Evolutionary conservation across 495 filamentous ascomycete genomes (phyloP).

Genomic region (Penicillium alfredii): DNA sequence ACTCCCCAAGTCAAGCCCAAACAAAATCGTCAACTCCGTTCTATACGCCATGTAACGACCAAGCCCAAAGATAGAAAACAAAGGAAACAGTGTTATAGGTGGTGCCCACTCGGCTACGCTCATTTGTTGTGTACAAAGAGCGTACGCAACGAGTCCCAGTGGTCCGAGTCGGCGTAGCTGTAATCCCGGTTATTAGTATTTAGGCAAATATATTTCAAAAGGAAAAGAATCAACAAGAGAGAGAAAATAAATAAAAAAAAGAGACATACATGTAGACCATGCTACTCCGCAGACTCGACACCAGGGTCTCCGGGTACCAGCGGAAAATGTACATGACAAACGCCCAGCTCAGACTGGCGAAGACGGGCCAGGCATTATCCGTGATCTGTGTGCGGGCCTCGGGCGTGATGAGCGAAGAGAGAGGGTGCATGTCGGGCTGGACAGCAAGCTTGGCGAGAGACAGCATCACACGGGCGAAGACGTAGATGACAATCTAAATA

Average conservation of each 20-base stretch:
- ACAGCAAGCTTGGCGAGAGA: conserved; percentile 76
- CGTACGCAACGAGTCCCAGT: conserved; percentile 76
- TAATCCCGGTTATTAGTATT: no score
- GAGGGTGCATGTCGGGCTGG: conserved; percentile 50
- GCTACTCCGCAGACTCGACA: conserved; percentile 84
- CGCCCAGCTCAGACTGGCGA: conserved; percentile 85
- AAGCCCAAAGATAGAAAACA: conserved; percentile 9
- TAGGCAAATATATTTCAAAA: no score
- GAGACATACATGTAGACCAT: conserved; percentile 93
- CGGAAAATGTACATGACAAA: conserved; percentile 93
- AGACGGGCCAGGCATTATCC: conserved; percentile 79
- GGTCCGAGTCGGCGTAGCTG: conserved; percentile 66
- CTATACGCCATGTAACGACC: conserved; percentile 29
- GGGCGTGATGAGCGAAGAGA: conserved; percentile 37
- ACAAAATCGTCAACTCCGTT: conserved; percentile 20
- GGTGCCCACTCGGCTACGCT: neutral
- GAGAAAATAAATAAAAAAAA: neutral
- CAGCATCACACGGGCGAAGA: conserved; percentile 87
- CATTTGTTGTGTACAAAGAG: conserved; percentile 84
- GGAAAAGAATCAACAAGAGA: neutral
- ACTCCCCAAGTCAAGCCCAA: conserved; percentile 11
- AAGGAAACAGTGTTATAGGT: neutral
- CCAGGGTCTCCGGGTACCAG: conserved; percentile 83
- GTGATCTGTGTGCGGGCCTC: conserved; percentile 47
- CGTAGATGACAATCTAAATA: conserved; percentile 88